phyloP scores from a whole-genome alignment of 805 yeast genomes.

The Lipomyces oligophaga region DNA sequence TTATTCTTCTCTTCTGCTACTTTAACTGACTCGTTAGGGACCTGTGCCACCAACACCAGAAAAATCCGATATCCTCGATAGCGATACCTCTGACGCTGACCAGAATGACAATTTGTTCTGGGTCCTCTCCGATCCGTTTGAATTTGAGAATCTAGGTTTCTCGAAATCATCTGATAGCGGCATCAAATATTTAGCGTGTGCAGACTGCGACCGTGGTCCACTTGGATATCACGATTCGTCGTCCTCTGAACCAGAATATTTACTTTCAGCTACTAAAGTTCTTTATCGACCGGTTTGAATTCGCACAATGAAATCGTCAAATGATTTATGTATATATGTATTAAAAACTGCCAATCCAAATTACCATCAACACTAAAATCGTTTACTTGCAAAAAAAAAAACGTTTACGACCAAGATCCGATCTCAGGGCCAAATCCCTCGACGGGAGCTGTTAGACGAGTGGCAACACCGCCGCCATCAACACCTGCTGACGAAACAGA shows the following conservation, averaged over 20 bases:
- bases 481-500: conserved; percentile 28
- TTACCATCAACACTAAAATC: too few species aligned
- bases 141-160: conserved; percentile 30
- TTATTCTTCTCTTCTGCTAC: not conserved
- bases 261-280: conserved; percentile 18
- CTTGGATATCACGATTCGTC: conserved; percentile 26
- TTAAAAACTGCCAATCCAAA: too few species aligned
- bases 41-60: not conserved
- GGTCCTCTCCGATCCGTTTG: conserved; percentile 27
- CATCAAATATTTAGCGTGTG: conserved; percentile 29
- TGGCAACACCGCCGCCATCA: conserved; percentile 12
- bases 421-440: conserved; percentile 37
- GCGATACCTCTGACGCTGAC: not conserved
- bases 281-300: conserved; percentile 6
- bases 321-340: too few species aligned
- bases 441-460: conserved; percentile 10
- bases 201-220: conserved; percentile 31
- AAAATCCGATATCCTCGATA: not conserved
- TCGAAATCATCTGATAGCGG: conserved; percentile 22
- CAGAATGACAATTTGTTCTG: conserved; percentile 18
- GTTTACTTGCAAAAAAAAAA: conserved; percentile 39
- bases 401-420: conserved; percentile 14
- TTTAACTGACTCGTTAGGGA: not conserved
- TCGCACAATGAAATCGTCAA: too few species aligned
- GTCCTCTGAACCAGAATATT: conserved; percentile 8